Conservation (phyloP, 345 rosid species). For the Pelargonium nanum region DNA sequence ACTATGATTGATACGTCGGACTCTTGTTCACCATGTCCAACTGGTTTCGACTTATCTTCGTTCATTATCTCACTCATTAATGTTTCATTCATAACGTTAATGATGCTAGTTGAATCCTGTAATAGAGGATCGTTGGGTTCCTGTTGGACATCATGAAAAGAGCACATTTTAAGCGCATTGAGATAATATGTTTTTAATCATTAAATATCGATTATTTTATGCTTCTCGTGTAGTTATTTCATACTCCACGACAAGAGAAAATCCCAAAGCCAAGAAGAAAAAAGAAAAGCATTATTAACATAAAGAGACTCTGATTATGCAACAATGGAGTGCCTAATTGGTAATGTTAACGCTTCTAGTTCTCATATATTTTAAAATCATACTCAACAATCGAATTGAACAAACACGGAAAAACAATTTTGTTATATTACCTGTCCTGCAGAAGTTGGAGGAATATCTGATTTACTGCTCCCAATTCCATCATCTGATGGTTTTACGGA, state of each 20-base stretch:
- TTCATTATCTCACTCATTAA: constrained; percentile 1
- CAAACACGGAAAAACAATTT: background rate
- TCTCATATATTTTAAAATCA: no score
- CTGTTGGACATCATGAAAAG: constrained; percentile 12
- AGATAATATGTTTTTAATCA: background rate
- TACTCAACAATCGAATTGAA: no score
- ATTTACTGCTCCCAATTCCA: constrained; percentile 4
- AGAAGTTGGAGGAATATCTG: constrained; percentile 6
- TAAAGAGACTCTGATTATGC: background rate
- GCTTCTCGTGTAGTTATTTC: background rate
- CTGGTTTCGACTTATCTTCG: constrained; percentile 4
- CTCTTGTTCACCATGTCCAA: background rate
- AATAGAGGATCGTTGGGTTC: constrained; percentile 12
- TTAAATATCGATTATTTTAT: background rate
- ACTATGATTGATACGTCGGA: constrained; percentile 1
- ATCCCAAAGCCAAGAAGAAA: background rate
- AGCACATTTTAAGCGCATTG: background rate
- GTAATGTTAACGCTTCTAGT: no score
- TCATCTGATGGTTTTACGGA: background rate
- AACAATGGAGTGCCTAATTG: background rate
- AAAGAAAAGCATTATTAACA: background rate
- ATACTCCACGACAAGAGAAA: background rate
- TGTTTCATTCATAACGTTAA: constrained; percentile 4
- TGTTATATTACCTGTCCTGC: constrained; percentile 23
- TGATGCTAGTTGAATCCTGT: constrained; percentile 9